Evolutionary conservation across 345 rosid genomes (phyloP).

Genomic region (Populus simonii): DNA sequence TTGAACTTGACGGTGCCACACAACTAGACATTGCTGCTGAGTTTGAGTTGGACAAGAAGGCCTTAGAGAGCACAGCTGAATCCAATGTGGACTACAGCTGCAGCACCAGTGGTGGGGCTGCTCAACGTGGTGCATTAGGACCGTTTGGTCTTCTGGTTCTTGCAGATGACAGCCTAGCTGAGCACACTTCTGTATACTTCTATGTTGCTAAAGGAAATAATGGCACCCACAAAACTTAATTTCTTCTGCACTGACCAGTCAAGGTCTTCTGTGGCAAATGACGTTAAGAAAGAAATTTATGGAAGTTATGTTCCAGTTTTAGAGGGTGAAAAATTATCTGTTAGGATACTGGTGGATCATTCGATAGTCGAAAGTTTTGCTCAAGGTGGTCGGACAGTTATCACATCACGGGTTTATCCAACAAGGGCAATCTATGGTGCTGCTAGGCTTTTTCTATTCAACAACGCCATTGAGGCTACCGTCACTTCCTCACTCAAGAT

Average conservation of each 20-base stretch:
- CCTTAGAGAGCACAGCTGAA: conserved; percentile 33
- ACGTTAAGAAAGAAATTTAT: conserved; percentile 48
- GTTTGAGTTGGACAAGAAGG: conserved; percentile 52
- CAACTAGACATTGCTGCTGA: conserved; percentile 58
- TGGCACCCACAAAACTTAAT: conserved; percentile 54
- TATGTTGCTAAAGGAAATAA: conserved; percentile 51
- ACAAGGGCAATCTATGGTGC: conserved; percentile 71
- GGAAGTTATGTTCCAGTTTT: conserved; percentile 69
- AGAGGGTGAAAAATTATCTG: conserved; percentile 55
- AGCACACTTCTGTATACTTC: conserved; percentile 87
- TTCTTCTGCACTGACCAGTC: conserved; percentile 71
- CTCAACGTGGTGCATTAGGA: conserved; percentile 66
- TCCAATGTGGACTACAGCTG: conserved; percentile 52
- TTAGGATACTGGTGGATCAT: conserved; percentile 83
- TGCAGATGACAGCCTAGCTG: conserved; percentile 51
- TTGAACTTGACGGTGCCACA: conserved; percentile 50
- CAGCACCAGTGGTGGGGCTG: conserved; percentile 45
- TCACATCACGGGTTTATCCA: conserved; percentile 67
- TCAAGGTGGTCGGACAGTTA: conserved; percentile 70
- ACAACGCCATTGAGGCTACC: conserved; percentile 53
- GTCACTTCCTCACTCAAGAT: conserved; percentile 53
- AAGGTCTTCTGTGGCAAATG: conserved; percentile 72
- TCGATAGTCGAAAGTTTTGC: conserved; percentile 72
- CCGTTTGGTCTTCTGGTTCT: conserved; percentile 89
- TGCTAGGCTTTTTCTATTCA: conserved; percentile 64